Percentiles rank a stretch among this genome's conserved stretches.
These are phyloP conservation scores for Sodiomyces alkalinus DNA, from an alignment of 2,329 filamentous ascomycete genomes.

Conservation along the genomic window DNA sequence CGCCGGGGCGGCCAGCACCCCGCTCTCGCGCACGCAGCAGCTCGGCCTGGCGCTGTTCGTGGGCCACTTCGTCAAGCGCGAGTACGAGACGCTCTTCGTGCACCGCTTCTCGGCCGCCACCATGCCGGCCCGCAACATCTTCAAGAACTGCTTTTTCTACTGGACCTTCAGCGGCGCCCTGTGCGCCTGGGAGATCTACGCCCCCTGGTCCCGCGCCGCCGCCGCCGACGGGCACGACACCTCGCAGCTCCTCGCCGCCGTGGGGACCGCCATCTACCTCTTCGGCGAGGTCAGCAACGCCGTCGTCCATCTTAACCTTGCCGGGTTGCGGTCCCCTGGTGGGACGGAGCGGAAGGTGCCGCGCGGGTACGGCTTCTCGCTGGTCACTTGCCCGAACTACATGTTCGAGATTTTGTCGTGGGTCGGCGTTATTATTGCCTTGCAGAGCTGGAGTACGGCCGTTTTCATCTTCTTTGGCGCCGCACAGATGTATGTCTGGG, in stretches of 20 bases:
- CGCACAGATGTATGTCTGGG: constrained; percentile 76
- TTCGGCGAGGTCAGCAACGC: constrained; percentile 73
- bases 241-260: constrained; percentile 38
- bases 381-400: constrained; percentile 96
- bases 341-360: constrained; percentile 83
- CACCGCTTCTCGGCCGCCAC: constrained; percentile 92
- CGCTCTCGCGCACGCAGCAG: constrained; percentile 53
- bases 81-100: constrained; percentile 84
- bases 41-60: constrained; percentile 60
- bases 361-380: constrained; percentile 63
- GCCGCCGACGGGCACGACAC: constrained; percentile 24
- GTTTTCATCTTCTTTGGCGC: constrained; percentile 62
- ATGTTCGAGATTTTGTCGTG: constrained; percentile 83
- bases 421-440: constrained; percentile 67
- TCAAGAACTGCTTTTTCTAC: constrained; percentile 93
- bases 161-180: constrained; percentile 72
- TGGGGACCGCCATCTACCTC: constrained; percentile 56
- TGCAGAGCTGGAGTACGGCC: constrained; percentile 61
- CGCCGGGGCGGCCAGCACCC: constrained; percentile 24
- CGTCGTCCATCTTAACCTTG: constrained; percentile 64
- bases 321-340: constrained; percentile 60
- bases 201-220: constrained; percentile 55
- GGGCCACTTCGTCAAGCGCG: constrained; percentile 85
- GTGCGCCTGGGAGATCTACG: constrained; percentile 75
- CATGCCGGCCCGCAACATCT: constrained; percentile 81